Evolutionary conservation across 2,329 filamentous ascomycete genomes (phyloP), one percentile per base, ranked within the genome.

Genomic region (Chlorencoelia australis): DNA sequence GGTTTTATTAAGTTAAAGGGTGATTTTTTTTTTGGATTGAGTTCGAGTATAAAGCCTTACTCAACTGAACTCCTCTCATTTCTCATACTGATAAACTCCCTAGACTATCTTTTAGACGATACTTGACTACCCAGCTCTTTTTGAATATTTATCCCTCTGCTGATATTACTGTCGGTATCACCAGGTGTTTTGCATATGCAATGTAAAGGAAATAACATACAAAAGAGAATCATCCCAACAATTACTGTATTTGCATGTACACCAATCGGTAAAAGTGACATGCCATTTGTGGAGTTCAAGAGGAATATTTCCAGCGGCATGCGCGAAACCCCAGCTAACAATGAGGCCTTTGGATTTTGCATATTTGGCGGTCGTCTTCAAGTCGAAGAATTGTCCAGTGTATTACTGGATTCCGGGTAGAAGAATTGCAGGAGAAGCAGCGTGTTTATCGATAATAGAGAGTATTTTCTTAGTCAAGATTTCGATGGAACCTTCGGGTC

Each of bases 171-270:
- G n/a, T n/a, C n/a, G n/a, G n/a, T n/a, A n/a, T n/a, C n/a, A n/a
- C n/a, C n/a, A n/a, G n/a, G n/a, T n/a, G n/a, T n/a, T n/a, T n/a
- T n/a, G n/a, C n/a, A n/a, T n/a, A n/a, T n/a, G n/a, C n/a, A n/a
- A n/a, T n/a, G n/a, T n/a, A n/a, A n/a, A n/a, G n/a, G n/a, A n/a
- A n/a, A n/a, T n/a, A n/a, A n/a, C n/a, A n/a, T n/a, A n/a, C n/a
- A n/a, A n/a, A n/a, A n/a, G n/a, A n/a, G n/a, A n/a, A n/a, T n/a
- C n/a, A n/a, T n/a, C n/a, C n/a, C n/a, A n/a, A n/a, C n/a, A n/a
- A 55, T 94, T 94, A 57, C 94, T 72, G 63, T 94, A 94, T 63
- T 94, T 94, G 69, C 94, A 94, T 13, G 80, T 88, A 60, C 87
- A 94, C 87, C 87, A 94, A 36, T 74, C 83, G 11, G 88, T 87